Conservation (phyloP, 2,329 filamentous ascomycete species). For the Chrysoporthe cubensis region DNA sequence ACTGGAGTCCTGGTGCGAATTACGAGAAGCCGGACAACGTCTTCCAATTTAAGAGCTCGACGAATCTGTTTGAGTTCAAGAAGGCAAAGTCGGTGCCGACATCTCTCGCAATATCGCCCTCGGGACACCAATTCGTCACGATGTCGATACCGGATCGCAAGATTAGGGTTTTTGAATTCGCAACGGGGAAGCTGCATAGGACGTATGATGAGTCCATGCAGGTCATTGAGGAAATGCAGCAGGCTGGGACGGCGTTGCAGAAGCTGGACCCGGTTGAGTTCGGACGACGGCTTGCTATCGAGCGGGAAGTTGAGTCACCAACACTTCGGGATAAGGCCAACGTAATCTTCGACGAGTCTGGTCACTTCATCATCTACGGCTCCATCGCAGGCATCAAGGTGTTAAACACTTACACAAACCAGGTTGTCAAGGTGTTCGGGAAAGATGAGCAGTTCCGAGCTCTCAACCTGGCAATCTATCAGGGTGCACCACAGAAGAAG, state of each 20-base stretch:
- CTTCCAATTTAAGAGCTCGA: constrained; percentile 91
- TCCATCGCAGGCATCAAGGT: constrained; percentile 93
- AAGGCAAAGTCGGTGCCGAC: constrained; percentile 87
- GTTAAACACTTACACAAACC: constrained; percentile 93
- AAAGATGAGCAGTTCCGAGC: constrained; percentile 87
- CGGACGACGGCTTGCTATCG: constrained; percentile 81
- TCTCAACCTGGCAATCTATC: constrained; percentile 84
- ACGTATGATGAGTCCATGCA: constrained; percentile 94
- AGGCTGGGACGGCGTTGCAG: constrained; percentile 81
- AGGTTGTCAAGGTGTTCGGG: constrained; percentile 86
- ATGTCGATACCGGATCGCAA: constrained; percentile 94
- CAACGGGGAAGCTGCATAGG: constrained; percentile 82
- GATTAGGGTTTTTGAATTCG: constrained; percentile 91
- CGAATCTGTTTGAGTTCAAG: constrained; percentile 95
- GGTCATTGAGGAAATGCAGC: constrained; percentile 92
- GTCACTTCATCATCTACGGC: constrained; percentile 92
- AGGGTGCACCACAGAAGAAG: constrained; percentile 94
- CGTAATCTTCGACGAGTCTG: constrained; percentile 93
- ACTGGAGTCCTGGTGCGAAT: constrained; percentile 80
- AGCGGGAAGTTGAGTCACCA: constrained; percentile 80
- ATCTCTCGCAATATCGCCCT: constrained; percentile 83
- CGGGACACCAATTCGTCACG: constrained; percentile 82
- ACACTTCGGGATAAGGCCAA: constrained; percentile 73
- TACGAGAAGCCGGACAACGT: constrained; percentile 93
- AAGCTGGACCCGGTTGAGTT: constrained; percentile 92